phyloP scores from a whole-genome alignment of 176 grass and related monocot species.

The Oropetium thomaeum region DNA sequence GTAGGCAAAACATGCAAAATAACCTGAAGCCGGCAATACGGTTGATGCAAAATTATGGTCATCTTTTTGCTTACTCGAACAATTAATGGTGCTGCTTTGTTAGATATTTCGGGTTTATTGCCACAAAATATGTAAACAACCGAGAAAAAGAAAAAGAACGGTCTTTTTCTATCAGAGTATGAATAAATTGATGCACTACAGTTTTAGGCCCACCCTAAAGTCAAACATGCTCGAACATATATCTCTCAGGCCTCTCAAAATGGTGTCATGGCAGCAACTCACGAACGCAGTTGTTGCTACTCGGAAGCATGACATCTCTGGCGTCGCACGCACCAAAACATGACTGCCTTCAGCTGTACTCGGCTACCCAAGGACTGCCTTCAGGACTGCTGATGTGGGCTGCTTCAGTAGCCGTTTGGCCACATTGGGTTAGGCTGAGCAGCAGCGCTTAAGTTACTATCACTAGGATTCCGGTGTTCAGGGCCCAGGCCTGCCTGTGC shows the following conservation, averaged over 20 bases:
- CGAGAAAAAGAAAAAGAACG: not conserved
- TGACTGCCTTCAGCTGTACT: not conserved
- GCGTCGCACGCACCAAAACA: constrained; percentile 2
- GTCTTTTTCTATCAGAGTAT: constrained; percentile 49
- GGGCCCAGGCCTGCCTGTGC: constrained; percentile 47
- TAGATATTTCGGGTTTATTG: constrained; percentile 54
- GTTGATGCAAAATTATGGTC: not conserved
- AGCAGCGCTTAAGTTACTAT: constrained; percentile 45
- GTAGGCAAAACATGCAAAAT: not conserved
- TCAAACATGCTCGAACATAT: constrained; percentile 16
- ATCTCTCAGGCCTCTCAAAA: constrained; percentile 43
- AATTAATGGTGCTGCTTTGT: constrained; percentile 40
- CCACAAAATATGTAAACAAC: constrained; percentile 27
- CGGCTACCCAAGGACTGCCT: too few relatives aligned
- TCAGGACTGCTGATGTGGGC: not conserved
- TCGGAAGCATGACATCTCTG: constrained; percentile 14
- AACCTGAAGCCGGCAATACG: not conserved
- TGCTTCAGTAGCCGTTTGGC: constrained; percentile 57
- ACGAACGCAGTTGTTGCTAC: constrained; percentile 31
- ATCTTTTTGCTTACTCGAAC: constrained; percentile 19
- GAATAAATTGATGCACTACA: constrained; percentile 49
- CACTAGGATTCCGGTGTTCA: constrained; percentile 55
- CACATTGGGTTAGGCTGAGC: constrained; percentile 66
- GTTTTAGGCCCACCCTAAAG: constrained; percentile 33
- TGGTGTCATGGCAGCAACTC: constrained; percentile 34